A percentile compares a stretch with the other conserved stretches of the same genome.
Conservation (phyloP, 805 yeast genomes). For the Yamadazyma nakazawae region DNA sequence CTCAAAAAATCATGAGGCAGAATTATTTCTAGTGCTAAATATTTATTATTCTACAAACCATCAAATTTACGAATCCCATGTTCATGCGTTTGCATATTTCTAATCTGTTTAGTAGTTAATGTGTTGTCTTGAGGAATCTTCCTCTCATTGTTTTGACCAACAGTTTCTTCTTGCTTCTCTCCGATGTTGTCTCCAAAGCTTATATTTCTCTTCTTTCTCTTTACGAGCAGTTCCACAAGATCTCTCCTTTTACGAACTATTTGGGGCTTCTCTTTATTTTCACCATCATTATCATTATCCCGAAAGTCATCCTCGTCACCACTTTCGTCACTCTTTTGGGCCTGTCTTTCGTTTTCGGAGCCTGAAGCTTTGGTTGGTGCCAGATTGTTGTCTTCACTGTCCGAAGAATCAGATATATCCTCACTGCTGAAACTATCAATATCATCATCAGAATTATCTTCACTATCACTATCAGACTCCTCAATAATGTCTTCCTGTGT, state of each 20-base stretch:
- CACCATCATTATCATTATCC: no score
- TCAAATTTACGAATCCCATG: slow-evolving; percentile 68
- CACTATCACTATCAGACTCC: slow-evolving; percentile 21
- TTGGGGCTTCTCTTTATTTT: background rate
- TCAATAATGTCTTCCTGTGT: slow-evolving; percentile 13
- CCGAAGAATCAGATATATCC: background rate
- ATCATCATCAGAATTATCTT: slow-evolving; percentile 25
- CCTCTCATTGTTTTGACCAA: slow-evolving; percentile 9
- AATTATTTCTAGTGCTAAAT: background rate
- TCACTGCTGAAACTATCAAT: slow-evolving; percentile 13
- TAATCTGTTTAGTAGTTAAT: slow-evolving; percentile 43
- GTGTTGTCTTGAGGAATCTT: slow-evolving; percentile 31
- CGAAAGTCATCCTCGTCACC: slow-evolving; percentile 9
- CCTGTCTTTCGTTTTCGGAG: background rate
- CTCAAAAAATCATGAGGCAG: background rate
- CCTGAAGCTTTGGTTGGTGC: background rate
- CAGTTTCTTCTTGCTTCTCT: slow-evolving; percentile 11
- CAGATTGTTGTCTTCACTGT: background rate
- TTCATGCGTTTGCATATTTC: slow-evolving; percentile 49
- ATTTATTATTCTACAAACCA: slow-evolving; percentile 37
- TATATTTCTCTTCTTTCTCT: slow-evolving; percentile 1
- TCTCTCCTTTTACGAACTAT: slow-evolving; percentile 16
- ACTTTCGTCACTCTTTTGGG: slow-evolving; percentile 3
- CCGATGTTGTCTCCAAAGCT: background rate
- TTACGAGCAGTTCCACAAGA: background rate